These are phyloP conservation scores for Perkinsus marinus DNA, from an alignment of 169 alveolate genomes.

Conservation along the genomic window DNA sequence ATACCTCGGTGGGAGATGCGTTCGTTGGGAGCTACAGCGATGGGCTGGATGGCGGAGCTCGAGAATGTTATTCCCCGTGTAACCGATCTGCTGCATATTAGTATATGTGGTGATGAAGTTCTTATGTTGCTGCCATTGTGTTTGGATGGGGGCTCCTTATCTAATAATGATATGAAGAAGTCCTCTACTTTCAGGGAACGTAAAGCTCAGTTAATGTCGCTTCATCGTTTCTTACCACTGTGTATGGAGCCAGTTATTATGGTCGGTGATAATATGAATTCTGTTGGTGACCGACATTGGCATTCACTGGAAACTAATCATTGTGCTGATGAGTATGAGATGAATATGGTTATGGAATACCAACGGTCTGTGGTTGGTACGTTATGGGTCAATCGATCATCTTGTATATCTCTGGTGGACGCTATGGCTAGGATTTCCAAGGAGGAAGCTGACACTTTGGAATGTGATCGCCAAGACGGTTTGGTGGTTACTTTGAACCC, in stretches of 20 bases:
- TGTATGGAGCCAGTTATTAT: not conserved
- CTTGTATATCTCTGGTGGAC: not conserved
- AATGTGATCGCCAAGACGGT: not conserved
- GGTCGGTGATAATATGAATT: not conserved
- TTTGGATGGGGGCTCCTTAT: not conserved
- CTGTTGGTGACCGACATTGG: not conserved
- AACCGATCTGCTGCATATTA: not conserved
- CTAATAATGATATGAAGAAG: not conserved
- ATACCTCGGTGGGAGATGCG: not conserved
- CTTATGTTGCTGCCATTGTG: not conserved
- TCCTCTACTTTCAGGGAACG: not conserved
- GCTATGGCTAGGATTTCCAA: not conserved
- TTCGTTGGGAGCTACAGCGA: not conserved
- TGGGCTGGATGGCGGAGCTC: not conserved
- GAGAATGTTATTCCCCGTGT: not conserved
- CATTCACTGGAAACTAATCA: not conserved
- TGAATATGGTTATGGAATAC: not conserved
- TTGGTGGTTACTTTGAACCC: not conserved
- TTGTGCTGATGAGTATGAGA: not conserved
- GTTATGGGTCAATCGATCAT: not conserved
- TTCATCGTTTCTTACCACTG: not conserved
- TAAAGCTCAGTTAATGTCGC: not conserved
- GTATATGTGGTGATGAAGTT: not conserved
- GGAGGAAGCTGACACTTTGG: not conserved
- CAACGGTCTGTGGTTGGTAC: not conserved